Percentiles rank a stretch among this genome's conserved stretches.
These are phyloP conservation scores for Corinectria fuckeliana DNA, from an alignment of 2,329 filamentous ascomycete species.

Conservation along the genomic window DNA sequence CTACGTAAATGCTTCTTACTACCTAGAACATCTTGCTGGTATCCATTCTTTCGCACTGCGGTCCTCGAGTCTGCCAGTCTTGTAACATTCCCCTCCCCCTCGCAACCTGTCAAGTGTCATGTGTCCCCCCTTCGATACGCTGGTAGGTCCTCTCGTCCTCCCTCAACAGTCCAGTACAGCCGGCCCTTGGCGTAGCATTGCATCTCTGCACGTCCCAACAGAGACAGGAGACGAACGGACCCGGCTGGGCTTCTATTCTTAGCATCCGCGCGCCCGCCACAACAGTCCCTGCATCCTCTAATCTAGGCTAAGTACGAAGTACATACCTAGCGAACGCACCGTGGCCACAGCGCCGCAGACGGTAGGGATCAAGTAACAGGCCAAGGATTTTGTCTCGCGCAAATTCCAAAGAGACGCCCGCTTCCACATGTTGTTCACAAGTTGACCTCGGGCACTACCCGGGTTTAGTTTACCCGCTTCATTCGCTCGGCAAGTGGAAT, in stretches of 20 bases:
- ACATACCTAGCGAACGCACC: too few species aligned
- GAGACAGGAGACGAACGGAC: not conserved
- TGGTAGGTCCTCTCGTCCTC: not conserved
- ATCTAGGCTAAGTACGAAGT: too few species aligned
- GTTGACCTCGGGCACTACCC: too few species aligned
- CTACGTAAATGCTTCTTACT: too few species aligned
- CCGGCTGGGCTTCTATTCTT: constrained; percentile 11
- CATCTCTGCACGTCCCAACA: not conserved
- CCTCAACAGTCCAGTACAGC: not conserved
- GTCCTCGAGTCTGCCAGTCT: not conserved
- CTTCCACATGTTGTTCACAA: too few species aligned
- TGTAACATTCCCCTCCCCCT: not conserved
- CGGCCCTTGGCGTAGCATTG: not conserved
- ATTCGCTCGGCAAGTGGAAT: not conserved
- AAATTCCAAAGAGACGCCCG: not conserved
- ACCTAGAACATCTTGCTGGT: too few species aligned
- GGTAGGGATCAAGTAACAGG: not conserved
- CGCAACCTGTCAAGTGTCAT: not conserved
- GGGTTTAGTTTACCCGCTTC: not conserved
- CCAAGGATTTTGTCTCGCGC: not conserved
- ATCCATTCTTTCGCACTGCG: not conserved
- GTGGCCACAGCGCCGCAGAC: not conserved
- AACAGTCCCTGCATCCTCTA: constrained; percentile 7
- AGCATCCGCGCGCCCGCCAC: not conserved
- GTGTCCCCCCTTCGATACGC: not conserved